Base-by-base conservation (phyloP, 2,329 filamentous ascomycete genomes). In the Fusarium poae region DNA sequence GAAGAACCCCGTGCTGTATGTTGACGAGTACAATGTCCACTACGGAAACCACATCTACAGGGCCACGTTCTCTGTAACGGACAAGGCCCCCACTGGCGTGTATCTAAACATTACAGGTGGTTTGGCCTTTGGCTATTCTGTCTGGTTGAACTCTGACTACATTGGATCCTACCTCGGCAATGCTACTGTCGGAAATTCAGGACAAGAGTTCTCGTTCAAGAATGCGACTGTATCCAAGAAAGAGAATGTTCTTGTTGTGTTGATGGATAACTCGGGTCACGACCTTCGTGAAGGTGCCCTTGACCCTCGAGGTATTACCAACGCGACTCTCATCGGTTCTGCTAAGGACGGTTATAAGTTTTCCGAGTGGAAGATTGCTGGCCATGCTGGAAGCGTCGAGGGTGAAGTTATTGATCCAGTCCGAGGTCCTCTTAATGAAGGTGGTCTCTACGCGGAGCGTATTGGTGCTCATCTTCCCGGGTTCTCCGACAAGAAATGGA, bases 251-350 rank as follows among this genome's bases (percentile, higher is more conserved):
- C 78, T 89, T 8, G 81, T 88, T n/a, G 77, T 89, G 5, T 78
- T 89, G 25, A 84, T 88, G 75, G 85, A 90, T 70, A 83, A 89
- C 76, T 87, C 85, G 20, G 88, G 88, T 12, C 86, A 89, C 71
- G 87, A 88, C 50, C 80, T 86, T 27, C 83, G 82, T 1, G 79
- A 79, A 2, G 80, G 78, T 1, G 84, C 84, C 7, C 77, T 82
- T 6, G 80, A 83, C 18, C 80, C 84, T 11, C 78, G 85, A 43
- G 86, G 86, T 6, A 87, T 88, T 67, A 80, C 80, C 46, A 83
- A 84, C 30, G 85, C 85, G 0, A 85, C 82, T 2, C 81, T 88
- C 2, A 42, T 85, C n/a, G 81, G 80, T 1, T 70, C 77, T 5
- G 65, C 68, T 5, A 57, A 64, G 11, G 25, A 65, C 2, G 57